Evolutionary conservation across 2,329 filamentous ascomycete genomes (phyloP).

Genomic region (Lachnellula subtilissima): DNA sequence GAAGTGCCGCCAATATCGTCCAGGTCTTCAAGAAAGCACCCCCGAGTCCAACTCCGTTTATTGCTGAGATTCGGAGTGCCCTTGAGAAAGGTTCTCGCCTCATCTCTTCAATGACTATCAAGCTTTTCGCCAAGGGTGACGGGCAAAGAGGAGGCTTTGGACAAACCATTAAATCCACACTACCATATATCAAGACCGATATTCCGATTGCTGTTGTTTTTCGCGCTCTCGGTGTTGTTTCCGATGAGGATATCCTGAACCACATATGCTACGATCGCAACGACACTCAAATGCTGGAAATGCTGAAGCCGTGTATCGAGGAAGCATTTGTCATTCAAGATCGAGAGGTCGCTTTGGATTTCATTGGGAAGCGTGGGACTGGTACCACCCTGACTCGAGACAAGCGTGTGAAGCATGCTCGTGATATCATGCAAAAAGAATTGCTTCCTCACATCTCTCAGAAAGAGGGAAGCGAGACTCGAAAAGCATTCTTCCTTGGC

Average conservation of each 20-base stretch:
- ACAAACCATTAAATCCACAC: slow-evolving; percentile 80
- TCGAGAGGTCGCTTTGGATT: slow-evolving; percentile 88
- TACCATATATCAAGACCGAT: slow-evolving; percentile 92
- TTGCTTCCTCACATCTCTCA: slow-evolving; percentile 96
- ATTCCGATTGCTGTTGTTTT: slow-evolving; percentile 95
- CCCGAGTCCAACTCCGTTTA: slow-evolving; percentile 87
- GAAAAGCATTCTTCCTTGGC: slow-evolving; percentile 95
- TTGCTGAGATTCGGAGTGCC: slow-evolving; percentile 93
- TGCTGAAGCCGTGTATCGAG: slow-evolving; percentile 94
- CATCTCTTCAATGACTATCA: slow-evolving; percentile 88
- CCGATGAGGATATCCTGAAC: slow-evolving; percentile 95
- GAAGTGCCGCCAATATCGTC: slow-evolving; percentile 96
- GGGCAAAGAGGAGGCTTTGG: slow-evolving; percentile 74
- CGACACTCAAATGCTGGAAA: slow-evolving; percentile 95
- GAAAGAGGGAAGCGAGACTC: slow-evolving; percentile 85
- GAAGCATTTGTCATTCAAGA: slow-evolving; percentile 97
- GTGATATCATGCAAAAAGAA: slow-evolving; percentile 95
- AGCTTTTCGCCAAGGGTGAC: slow-evolving; percentile 82
- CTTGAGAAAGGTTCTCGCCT: slow-evolving; percentile 93
- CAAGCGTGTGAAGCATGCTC: slow-evolving; percentile 85
- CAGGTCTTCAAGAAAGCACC: slow-evolving; percentile 98
- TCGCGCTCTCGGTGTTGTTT: slow-evolving; percentile 89
- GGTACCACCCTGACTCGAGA: slow-evolving; percentile 71
- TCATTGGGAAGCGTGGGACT: slow-evolving; percentile 87
- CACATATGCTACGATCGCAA: slow-evolving; percentile 95